Evolutionary conservation across 177 flowering plant genomes (phyloP).

Genomic region (Vitis hybrid): DNA sequence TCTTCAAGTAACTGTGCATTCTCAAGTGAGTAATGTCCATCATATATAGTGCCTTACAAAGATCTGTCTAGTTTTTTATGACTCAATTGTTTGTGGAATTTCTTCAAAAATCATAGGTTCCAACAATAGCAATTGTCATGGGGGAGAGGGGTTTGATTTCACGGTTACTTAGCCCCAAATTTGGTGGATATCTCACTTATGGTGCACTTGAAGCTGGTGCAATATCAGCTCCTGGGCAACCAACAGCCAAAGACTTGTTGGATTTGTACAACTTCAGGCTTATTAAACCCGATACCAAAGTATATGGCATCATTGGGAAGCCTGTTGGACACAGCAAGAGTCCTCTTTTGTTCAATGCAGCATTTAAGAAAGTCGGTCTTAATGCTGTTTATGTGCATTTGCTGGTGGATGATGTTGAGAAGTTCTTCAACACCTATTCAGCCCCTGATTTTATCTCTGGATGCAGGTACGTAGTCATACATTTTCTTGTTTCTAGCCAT

Average conservation of each 20-base stretch:
- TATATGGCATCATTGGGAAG: slow-evolving; percentile 26
- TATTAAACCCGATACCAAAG: slow-evolving; percentile 22
- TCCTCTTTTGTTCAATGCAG: slow-evolving; percentile 23
- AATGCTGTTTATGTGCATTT: slow-evolving; percentile 28
- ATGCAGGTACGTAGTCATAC: slow-evolving; percentile 18
- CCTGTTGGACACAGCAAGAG: slow-evolving; percentile 33
- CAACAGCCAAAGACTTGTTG: slow-evolving; percentile 14
- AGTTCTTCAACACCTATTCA: slow-evolving; percentile 21
- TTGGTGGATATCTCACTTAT: slow-evolving; percentile 21
- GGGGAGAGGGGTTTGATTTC: slow-evolving; percentile 28
- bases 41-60: not conserved
- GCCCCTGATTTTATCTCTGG: slow-evolving; percentile 22
- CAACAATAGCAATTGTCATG: slow-evolving; percentile 16
- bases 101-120: slow-evolving; percentile 9
- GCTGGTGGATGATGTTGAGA: slow-evolving; percentile 21
- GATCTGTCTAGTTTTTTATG: not conserved
- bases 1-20: slow-evolving; percentile 19
- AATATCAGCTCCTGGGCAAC: slow-evolving; percentile 23
- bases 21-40: slow-evolving; percentile 11
- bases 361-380: slow-evolving; percentile 15
- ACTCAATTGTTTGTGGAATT: not conserved
- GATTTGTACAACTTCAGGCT: slow-evolving; percentile 17
- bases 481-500: too few relatives aligned
- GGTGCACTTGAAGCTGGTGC: slow-evolving; percentile 19
- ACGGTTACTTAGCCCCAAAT: slow-evolving; percentile 22